Percentiles rank a stretch among this genome's conserved stretches.
Evolutionary conservation across 441 rosid genomes (phyloP).

Genomic region (Capsella rubella): DNA sequence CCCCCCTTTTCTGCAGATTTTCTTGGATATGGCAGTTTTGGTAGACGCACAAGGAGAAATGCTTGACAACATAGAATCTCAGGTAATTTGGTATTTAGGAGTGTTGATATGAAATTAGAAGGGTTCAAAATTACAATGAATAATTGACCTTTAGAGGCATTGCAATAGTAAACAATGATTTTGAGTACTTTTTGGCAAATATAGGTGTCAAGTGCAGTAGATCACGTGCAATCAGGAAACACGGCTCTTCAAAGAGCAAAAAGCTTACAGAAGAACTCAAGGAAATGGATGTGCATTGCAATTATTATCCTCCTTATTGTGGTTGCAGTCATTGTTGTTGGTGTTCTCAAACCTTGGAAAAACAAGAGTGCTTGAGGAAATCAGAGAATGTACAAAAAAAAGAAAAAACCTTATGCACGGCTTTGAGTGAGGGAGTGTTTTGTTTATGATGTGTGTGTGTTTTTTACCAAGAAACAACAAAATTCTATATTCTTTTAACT

Average conservation of each 20-base stretch:
- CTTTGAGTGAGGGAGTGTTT: slow-evolving; percentile 23
- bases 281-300: slow-evolving; percentile 98
- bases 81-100: slow-evolving; percentile 50
- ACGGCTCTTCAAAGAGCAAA: slow-evolving; percentile 87
- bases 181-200: slow-evolving; percentile 1
- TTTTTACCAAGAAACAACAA: slow-evolving; percentile 11
- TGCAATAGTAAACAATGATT: slow-evolving; percentile 3
- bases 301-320: slow-evolving; percentile 89
- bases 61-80: slow-evolving; percentile 97
- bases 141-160: not conserved
- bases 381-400: slow-evolving; percentile 9
- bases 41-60: slow-evolving; percentile 98
- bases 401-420: slow-evolving; percentile 18
- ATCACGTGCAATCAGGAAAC: slow-evolving; percentile 92
- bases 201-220: slow-evolving; percentile 93
- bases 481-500: slow-evolving; percentile 35
- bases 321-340: slow-evolving; percentile 73
- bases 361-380: slow-evolving; percentile 55
- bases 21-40: slow-evolving; percentile 97
- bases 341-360: slow-evolving; percentile 87
- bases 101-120: not conserved
- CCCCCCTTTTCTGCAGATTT: slow-evolving; percentile 60
- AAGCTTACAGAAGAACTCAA: slow-evolving; percentile 77
- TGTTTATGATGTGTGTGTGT: slow-evolving; percentile 33
- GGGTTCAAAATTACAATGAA: not conserved